These are phyloP conservation scores for Aeminium ludgeri DNA, from an alignment of 495 filamentous ascomycete species.

Conservation along the genomic window DNA sequence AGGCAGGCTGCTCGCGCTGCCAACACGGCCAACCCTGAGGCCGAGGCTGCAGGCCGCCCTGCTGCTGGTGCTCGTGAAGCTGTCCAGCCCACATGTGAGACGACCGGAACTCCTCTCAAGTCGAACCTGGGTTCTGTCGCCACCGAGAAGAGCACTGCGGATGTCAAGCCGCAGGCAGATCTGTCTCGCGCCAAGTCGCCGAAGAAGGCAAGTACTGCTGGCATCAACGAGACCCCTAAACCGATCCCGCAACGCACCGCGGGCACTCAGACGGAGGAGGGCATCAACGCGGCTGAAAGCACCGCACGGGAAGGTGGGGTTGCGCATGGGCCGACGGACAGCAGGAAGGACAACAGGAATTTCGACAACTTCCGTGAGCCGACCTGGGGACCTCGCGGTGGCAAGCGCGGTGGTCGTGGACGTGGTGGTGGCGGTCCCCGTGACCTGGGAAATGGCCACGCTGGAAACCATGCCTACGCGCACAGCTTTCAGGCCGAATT, in stretches of 20 bases:
- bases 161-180: not conserved
- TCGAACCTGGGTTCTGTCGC: not conserved
- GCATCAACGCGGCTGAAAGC: conserved; percentile 8
- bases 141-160: no score
- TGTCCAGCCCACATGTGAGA: conserved; percentile 1
- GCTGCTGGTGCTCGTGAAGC: conserved; percentile 8
- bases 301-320: not conserved
- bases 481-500: conserved; percentile 15
- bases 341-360: not conserved
- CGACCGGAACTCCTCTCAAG: not conserved
- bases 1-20: conserved; percentile 14
- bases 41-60: not conserved
- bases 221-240: not conserved
- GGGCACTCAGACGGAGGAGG: conserved; percentile 21
- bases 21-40: not conserved
- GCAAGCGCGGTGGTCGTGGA: conserved; percentile 15
- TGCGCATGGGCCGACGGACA: conserved; percentile 3
- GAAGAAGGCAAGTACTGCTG: not conserved
- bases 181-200: conserved; percentile 3
- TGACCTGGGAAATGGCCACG: conserved; percentile 12
- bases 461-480: conserved; percentile 9
- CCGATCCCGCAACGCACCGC: conserved; percentile 18
- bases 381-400: conserved; percentile 9
- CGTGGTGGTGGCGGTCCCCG: conserved; percentile 16
- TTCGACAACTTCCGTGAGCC: conserved; percentile 4